Percentiles rank a stretch among this genome's conserved stretches.
Conservation (phyloP, 768 basidiomycete genomes). For the Sistotremastrum suecicum region DNA sequence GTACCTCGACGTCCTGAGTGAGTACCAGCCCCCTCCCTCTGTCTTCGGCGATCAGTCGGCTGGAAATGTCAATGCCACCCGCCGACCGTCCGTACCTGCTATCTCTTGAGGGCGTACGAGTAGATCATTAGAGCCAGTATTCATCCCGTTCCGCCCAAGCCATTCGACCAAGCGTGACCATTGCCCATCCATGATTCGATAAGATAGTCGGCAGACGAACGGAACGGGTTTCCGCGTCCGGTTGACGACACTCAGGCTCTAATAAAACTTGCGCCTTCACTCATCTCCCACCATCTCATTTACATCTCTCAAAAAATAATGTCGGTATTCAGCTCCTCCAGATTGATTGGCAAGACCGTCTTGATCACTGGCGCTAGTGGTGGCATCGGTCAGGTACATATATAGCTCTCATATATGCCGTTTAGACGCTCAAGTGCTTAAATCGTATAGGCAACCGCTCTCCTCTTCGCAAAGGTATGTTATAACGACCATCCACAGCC, state of each 20-base stretch:
- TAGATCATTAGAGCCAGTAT: constrained; percentile 16
- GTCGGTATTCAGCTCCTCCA: constrained; percentile 72
- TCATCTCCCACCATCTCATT: constrained; percentile 4
- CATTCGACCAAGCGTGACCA: background rate
- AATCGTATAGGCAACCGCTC: constrained; percentile 55
- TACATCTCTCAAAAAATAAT: constrained; percentile 19
- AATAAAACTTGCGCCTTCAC: background rate
- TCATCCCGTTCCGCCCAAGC: background rate
- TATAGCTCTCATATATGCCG: background rate
- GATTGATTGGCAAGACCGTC: constrained; percentile 72
- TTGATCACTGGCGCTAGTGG: constrained; percentile 83
- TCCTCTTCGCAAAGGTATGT: constrained; percentile 78
- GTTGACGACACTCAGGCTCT: background rate
- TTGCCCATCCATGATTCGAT: background rate
- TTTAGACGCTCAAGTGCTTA: background rate
- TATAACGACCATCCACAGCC: background rate
- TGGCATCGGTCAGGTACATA: constrained; percentile 75
- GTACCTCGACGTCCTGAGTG: constrained; percentile 25
- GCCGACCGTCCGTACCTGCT: constrained; percentile 27
- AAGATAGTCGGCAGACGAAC: background rate
- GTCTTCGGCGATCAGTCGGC: constrained; percentile 21
- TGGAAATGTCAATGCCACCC: background rate
- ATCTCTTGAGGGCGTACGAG: constrained; percentile 37
- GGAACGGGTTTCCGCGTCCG: too few relatives aligned
- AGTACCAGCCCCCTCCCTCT: constrained; percentile 64